Conservation (phyloP, 2,329 filamentous ascomycete genomes). For the Cercospora zeae-maydis region DNA sequence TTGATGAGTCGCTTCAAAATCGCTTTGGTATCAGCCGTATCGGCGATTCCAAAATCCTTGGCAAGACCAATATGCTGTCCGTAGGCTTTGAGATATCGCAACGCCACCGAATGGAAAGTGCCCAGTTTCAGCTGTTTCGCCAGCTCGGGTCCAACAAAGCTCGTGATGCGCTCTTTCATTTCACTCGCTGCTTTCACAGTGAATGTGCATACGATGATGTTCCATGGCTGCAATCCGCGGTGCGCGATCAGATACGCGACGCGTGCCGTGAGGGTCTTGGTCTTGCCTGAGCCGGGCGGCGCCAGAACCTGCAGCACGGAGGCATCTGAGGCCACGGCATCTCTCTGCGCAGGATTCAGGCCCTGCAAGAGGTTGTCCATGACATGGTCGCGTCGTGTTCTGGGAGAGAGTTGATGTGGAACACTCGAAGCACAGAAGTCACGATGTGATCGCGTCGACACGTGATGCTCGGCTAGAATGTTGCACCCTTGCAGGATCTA, state of each 20-base stretch:
- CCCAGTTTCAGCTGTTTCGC: constrained; percentile 78
- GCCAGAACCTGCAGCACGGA: constrained; percentile 60
- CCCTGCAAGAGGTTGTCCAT: constrained; percentile 58
- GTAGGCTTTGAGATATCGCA: constrained; percentile 78
- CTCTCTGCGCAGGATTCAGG: constrained; percentile 62
- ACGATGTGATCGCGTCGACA: background rate
- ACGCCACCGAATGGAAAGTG: constrained; percentile 90
- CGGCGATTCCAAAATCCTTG: constrained; percentile 85
- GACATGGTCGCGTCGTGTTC: constrained; percentile 11
- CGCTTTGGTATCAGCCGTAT: constrained; percentile 72
- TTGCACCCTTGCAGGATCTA: no score
- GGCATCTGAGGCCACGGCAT: constrained; percentile 61
- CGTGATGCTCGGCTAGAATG: background rate
- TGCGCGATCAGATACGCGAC: constrained; percentile 82
- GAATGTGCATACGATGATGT: constrained; percentile 93
- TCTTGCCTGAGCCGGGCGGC: constrained; percentile 75
- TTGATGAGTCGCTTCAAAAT: constrained; percentile 83
- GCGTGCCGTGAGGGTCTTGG: constrained; percentile 87
- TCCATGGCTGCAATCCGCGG: constrained; percentile 69
- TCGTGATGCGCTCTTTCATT: constrained; percentile 85
- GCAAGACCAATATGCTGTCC: constrained; percentile 78
- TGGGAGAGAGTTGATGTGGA: background rate
- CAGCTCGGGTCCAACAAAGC: constrained; percentile 70
- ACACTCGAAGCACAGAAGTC: background rate
- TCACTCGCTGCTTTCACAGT: constrained; percentile 92